phyloP scores from a whole-genome alignment of 2,329 filamentous ascomycete genomes.

The Teratosphaeria pseudoeucalypti region DNA sequence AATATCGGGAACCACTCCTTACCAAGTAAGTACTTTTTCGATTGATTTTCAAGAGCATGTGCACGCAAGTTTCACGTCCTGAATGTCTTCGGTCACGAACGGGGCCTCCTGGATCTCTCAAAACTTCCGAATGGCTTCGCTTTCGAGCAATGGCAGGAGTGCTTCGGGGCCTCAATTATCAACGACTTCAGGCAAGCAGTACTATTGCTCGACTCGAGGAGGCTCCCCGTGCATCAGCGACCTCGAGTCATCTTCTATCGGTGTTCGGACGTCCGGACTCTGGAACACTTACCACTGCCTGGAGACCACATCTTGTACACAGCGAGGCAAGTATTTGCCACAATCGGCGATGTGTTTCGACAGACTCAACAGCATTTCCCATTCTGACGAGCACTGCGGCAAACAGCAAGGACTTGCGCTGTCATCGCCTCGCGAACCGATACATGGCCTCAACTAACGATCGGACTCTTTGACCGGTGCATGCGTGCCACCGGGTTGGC shows the following conservation, averaged over 20 bases:
- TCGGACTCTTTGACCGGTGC: not conserved
- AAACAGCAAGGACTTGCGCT: no score
- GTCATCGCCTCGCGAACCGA: not conserved
- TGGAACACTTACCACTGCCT: no score
- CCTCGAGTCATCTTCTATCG: no score
- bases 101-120: no score
- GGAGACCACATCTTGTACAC: no score
- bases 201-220: no score
- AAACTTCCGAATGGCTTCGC: not conserved
- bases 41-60: not conserved
- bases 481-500: not conserved
- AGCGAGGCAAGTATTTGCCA: no score
- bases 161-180: not conserved
- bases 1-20: conserved; percentile 50
- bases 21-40: conserved; percentile 44
- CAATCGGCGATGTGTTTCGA: no score
- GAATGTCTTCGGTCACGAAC: not conserved
- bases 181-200: not conserved
- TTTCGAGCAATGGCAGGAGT: not conserved
- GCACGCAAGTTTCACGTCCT: not conserved
- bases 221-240: no score
- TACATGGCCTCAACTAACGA: not conserved
- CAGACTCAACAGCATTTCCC: no score
- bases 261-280: no score
- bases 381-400: no score